phyloP scores from a whole-genome alignment of 169 alveolate species.

The Cystoisospora suis region DNA sequence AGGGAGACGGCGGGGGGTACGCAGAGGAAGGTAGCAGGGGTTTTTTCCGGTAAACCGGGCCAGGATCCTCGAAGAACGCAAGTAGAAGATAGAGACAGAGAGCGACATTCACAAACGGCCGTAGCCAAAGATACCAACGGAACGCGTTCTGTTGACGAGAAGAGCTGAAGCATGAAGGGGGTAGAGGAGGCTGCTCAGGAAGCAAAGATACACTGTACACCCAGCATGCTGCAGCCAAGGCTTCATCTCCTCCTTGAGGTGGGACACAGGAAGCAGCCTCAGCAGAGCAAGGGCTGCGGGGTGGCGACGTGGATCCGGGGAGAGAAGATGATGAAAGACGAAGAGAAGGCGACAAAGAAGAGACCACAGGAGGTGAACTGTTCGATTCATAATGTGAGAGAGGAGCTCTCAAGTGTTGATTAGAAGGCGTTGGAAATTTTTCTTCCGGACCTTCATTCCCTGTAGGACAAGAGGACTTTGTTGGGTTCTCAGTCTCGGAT shows the following conservation, averaged over 20 bases:
- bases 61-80: conserved; percentile 18
- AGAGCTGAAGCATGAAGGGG: not conserved
- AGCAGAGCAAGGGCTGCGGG: not conserved
- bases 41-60: not conserved
- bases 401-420: too few species aligned
- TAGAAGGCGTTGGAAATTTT: too few species aligned
- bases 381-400: not conserved
- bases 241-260: not conserved
- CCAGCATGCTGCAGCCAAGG: conserved; percentile 24
- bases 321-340: not conserved
- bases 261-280: not conserved
- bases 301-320: not conserved
- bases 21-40: not conserved
- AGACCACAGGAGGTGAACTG: not conserved
- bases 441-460: too few species aligned
- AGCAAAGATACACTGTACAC: not conserved
- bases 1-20: too few species aligned
- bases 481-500: too few species aligned
- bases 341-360: not conserved
- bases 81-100: conserved; percentile 3
- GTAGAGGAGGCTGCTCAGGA: not conserved
- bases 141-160: conserved; percentile 9
- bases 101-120: not conserved
- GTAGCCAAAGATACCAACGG: not conserved
- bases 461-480: too few species aligned